Conservation (phyloP, 495 filamentous ascomycete species). For the Eremomyces bilateralis region DNA sequence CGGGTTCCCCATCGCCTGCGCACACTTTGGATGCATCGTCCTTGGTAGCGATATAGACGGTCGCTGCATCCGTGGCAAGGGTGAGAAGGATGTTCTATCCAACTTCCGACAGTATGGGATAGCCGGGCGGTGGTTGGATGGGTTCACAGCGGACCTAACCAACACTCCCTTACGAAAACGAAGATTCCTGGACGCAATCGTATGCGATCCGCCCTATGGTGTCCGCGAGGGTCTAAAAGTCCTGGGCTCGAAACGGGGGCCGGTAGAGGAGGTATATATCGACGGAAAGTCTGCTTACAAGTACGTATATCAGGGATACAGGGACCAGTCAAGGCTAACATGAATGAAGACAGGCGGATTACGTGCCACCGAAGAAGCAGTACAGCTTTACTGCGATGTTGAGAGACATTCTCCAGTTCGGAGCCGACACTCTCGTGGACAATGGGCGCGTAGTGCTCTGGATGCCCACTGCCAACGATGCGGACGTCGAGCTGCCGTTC, state of each 20-base stretch:
- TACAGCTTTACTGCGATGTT: slow-evolving; percentile 84
- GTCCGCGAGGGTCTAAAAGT: slow-evolving; percentile 82
- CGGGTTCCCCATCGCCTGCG: slow-evolving; percentile 65
- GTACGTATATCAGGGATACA: slow-evolving; percentile 26
- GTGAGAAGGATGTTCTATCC: slow-evolving; percentile 31
- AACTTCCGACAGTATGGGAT: slow-evolving; percentile 81
- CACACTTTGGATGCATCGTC: slow-evolving; percentile 66
- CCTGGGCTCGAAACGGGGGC: slow-evolving; percentile 49
- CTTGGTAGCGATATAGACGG: slow-evolving; percentile 88
- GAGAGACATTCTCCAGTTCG: slow-evolving; percentile 70
- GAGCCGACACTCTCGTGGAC: slow-evolving; percentile 56
- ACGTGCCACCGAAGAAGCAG: slow-evolving; percentile 70
- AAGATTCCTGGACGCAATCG: slow-evolving; percentile 58
- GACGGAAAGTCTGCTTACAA: slow-evolving; percentile 50
- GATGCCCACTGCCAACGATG: slow-evolving; percentile 75
- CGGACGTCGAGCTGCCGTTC: slow-evolving; percentile 45
- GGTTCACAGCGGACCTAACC: slow-evolving; percentile 71
- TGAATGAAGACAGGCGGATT: slow-evolving; percentile 38
- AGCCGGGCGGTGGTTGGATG: slow-evolving; percentile 38
- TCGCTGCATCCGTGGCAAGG: slow-evolving; percentile 55
- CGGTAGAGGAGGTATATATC: slow-evolving; percentile 36
- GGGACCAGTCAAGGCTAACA: not conserved
- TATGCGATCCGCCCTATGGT: slow-evolving; percentile 98
- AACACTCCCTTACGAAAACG: slow-evolving; percentile 50
- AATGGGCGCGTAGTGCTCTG: slow-evolving; percentile 71